Evolutionary conservation across 2,329 filamentous ascomycete genomes (phyloP).

Genomic region (Penicillium paneum): DNA sequence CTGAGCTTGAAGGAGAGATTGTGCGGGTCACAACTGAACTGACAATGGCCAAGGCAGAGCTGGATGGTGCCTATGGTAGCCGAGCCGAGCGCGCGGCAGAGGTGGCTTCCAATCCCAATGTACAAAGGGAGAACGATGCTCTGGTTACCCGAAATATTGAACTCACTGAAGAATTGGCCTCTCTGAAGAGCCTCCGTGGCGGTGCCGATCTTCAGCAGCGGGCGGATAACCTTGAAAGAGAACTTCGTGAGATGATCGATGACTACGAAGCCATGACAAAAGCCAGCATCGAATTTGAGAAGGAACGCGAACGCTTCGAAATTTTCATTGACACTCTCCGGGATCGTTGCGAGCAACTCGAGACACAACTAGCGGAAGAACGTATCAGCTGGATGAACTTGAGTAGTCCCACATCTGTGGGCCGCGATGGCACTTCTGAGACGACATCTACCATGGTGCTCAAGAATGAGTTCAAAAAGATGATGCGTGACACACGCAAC

Average conservation of each 20-base stretch:
- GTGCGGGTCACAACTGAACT: conserved; percentile 71
- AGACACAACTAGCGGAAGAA: conserved; percentile 64
- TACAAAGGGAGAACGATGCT: conserved; percentile 59
- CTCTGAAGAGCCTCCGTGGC: conserved; percentile 36
- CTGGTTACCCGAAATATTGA: conserved; percentile 50
- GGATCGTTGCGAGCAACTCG: conserved; percentile 61
- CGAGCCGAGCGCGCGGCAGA: conserved; percentile 66
- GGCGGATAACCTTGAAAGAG: conserved; percentile 58
- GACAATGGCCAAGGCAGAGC: conserved; percentile 84
- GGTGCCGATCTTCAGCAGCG: conserved; percentile 46
- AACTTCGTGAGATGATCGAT: conserved; percentile 64
- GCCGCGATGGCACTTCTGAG: conserved; percentile 45
- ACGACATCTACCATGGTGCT: conserved; percentile 66
- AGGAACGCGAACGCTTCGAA: conserved; percentile 65
- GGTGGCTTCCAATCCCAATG: conserved; percentile 55
- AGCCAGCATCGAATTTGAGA: conserved; percentile 67
- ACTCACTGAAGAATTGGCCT: conserved; percentile 48
- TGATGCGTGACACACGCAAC: conserved; percentile 69
- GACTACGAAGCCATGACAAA: conserved; percentile 70
- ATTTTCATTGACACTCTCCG: conserved; percentile 60
- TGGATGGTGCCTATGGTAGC: conserved; percentile 90
- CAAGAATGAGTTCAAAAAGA: conserved; percentile 74
- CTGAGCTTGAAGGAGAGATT: conserved; percentile 59
- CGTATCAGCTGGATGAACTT: conserved; percentile 64
- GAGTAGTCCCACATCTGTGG: conserved; percentile 50